Evolutionary conservation across 345 rosid species (phyloP).

Genomic region (Euphorbia pulcherrima): DNA sequence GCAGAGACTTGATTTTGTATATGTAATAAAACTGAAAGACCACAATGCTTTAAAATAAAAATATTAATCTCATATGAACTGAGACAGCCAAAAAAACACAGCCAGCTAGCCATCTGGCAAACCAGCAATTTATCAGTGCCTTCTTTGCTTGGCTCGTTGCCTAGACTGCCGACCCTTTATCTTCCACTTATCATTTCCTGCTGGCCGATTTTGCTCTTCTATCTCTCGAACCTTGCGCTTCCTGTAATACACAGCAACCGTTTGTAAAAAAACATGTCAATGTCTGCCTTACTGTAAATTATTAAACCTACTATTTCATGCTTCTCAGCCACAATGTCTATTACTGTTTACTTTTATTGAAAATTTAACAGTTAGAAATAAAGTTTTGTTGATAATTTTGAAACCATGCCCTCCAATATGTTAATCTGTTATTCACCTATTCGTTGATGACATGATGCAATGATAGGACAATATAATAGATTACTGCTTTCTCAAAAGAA

Average conservation of each 20-base stretch:
- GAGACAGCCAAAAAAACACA: neutral
- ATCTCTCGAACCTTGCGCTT: constrained; percentile 87
- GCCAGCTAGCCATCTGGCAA: neutral
- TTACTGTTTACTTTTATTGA: too few species aligned
- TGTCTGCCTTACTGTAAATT: too few species aligned
- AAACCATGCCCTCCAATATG: neutral
- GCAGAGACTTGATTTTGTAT: neutral
- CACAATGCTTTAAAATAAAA: neutral
- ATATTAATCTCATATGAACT: neutral
- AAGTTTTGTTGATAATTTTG: neutral
- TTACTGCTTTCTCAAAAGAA: neutral
- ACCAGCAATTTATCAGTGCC: constrained; percentile 34
- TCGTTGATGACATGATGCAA: neutral
- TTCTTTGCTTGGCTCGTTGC: constrained; percentile 57
- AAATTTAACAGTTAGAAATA: neutral
- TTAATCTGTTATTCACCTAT: neutral
- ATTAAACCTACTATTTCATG: neutral
- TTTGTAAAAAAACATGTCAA: too few species aligned
- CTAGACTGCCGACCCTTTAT: constrained; percentile 47
- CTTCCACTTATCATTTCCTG: constrained; percentile 76
- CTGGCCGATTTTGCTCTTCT: constrained; percentile 54
- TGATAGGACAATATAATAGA: neutral
- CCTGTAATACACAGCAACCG: constrained; percentile 31
- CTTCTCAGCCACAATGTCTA: neutral
- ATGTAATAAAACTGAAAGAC: neutral